Evolutionary conservation across 2,329 filamentous ascomycete genomes (phyloP).

Genomic region (Karstenula rhodostoma): DNA sequence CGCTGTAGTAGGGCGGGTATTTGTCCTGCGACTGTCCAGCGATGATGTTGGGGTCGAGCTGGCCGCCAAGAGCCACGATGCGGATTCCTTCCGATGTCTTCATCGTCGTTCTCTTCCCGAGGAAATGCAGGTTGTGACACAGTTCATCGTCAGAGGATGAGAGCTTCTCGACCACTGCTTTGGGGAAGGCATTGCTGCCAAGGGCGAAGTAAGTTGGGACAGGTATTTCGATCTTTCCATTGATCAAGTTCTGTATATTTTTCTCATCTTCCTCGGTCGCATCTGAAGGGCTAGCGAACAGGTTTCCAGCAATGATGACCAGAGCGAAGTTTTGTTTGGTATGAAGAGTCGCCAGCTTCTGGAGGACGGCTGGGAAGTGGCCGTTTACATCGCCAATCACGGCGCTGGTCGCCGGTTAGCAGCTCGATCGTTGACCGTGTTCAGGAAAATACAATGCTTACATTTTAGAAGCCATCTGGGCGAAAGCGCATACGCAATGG

Average conservation of each 20-base stretch:
- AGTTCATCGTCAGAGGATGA: slow-evolving; percentile 74
- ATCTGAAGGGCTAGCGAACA: slow-evolving; percentile 69
- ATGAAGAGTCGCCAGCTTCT: slow-evolving; percentile 81
- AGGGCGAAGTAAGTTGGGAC: slow-evolving; percentile 92
- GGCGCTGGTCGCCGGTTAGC: slow-evolving; percentile 61
- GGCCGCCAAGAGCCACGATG: slow-evolving; percentile 85
- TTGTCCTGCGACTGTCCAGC: slow-evolving; percentile 73
- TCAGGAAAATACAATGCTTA: slow-evolving; percentile 43
- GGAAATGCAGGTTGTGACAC: slow-evolving; percentile 88
- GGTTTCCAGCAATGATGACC: slow-evolving; percentile 82
- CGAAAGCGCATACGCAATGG: slow-evolving; percentile 1
- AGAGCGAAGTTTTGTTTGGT: slow-evolving; percentile 88
- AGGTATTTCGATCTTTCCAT: slow-evolving; percentile 76
- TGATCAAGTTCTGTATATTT: slow-evolving; percentile 69
- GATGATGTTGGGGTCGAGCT: slow-evolving; percentile 67
- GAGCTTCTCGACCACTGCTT: slow-evolving; percentile 74
- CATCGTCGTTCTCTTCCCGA: slow-evolving; percentile 82
- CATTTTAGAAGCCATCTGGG: slow-evolving; percentile 65
- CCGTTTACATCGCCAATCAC: slow-evolving; percentile 87
- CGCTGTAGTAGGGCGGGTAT: slow-evolving; percentile 78
- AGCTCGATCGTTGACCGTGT: background rate
- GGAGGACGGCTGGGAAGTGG: slow-evolving; percentile 76
- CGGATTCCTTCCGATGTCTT: slow-evolving; percentile 90
- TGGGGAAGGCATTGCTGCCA: slow-evolving; percentile 75
- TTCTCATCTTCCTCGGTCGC: slow-evolving; percentile 63